These are phyloP conservation scores for Vitis hybrid DNA, from an alignment of 177 flowering plant species.

Conservation along the genomic window DNA sequence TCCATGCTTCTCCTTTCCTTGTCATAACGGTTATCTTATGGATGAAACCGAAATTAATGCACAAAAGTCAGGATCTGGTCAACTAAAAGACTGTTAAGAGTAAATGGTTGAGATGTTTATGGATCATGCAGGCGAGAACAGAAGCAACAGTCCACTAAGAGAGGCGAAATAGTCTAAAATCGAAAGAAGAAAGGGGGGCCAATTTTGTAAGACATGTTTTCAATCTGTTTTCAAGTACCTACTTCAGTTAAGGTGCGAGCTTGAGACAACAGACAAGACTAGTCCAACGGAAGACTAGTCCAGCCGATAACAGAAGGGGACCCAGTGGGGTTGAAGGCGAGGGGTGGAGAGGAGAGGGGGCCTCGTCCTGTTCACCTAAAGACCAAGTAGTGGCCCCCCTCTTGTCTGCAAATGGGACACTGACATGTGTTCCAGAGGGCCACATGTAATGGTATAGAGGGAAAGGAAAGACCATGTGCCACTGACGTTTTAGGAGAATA, in stretches of 20 bases:
- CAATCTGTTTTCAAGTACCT: neutral
- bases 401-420: conserved; percentile 3
- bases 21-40: no score
- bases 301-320: conserved; percentile 7
- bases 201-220: conserved; percentile 2
- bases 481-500: conserved; percentile 3
- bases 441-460: neutral
- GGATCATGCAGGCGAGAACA: neutral
- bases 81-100: no score
- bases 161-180: neutral
- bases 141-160: neutral
- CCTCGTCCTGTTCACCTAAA: neutral
- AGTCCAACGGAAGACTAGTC: conserved; percentile 9
- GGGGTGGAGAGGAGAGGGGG: neutral
- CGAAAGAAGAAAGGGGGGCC: conserved; percentile 1
- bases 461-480: conserved; percentile 1
- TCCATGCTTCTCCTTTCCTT: no score
- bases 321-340: conserved; percentile 5
- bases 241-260: conserved; percentile 12
- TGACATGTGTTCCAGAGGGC: conserved; percentile 10
- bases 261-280: conserved; percentile 10
- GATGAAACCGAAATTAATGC: no score
- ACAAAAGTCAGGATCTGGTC: no score
- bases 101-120: no score
- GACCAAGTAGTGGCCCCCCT: neutral